A percentile compares a stretch with the other conserved stretches of the same genome.
phyloP scores from a whole-genome alignment of 306 rosid species.

The Corylus americana region DNA sequence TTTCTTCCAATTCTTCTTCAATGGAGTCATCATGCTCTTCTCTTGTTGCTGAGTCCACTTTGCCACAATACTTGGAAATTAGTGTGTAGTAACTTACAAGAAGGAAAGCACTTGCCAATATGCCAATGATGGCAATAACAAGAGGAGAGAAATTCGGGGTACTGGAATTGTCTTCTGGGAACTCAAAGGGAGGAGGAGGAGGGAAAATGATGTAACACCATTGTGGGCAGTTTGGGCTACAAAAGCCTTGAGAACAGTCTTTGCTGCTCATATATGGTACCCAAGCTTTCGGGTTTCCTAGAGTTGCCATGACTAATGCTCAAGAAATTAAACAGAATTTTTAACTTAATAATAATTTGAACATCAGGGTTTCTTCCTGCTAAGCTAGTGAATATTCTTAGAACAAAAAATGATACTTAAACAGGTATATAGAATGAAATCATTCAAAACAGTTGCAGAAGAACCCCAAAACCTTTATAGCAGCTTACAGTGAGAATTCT shows the following conservation, averaged over 20 bases:
- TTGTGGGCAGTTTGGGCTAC: constrained; percentile 79
- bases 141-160: constrained; percentile 72
- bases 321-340: neutral
- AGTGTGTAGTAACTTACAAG: constrained; percentile 77
- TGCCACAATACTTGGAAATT: constrained; percentile 79
- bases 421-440: neutral
- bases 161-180: constrained; percentile 54
- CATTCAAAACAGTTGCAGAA: neutral
- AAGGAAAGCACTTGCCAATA: constrained; percentile 83
- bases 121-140: constrained; percentile 78
- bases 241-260: constrained; percentile 89
- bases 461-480: neutral
- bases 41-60: constrained; percentile 29
- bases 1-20: constrained; percentile 55
- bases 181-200: constrained; percentile 78
- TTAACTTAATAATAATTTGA: constrained; percentile 1
- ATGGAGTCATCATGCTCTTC: constrained; percentile 30
- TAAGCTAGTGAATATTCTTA: constrained; percentile 22
- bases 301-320: constrained; percentile 52
- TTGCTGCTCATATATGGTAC: constrained; percentile 69
- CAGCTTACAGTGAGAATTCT: neutral
- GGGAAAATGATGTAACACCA: constrained; percentile 76
- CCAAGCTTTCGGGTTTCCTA: constrained; percentile 70
- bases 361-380: constrained; percentile 25
- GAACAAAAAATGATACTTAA: neutral